Evolutionary conservation across 176 grass and related monocot species (phyloP).

Genomic region (Ensete glaucum): DNA sequence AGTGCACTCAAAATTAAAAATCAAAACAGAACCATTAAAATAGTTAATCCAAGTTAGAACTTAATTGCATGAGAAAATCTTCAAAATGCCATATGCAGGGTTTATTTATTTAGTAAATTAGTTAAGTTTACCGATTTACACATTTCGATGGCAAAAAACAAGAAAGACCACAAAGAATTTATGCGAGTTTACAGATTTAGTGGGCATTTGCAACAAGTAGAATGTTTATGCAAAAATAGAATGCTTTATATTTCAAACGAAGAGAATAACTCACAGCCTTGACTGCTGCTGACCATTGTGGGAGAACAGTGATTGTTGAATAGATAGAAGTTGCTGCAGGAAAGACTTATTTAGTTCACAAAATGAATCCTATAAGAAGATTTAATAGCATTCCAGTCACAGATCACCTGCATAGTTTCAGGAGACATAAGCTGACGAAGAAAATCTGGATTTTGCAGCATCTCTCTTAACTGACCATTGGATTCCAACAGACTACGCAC

Average conservation of each 20-base stretch:
- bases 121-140: not conserved
- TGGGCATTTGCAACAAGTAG: not conserved
- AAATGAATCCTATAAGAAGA: not conserved
- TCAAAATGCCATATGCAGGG: not conserved
- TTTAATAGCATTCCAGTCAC: not conserved
- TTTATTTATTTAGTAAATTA: not conserved
- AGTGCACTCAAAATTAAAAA: not conserved
- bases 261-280: slow-evolving; percentile 50
- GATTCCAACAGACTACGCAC: slow-evolving; percentile 74
- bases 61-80: not conserved
- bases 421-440: slow-evolving; percentile 84
- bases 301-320: slow-evolving; percentile 60
- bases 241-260: not conserved
- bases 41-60: not conserved
- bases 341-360: slow-evolving; percentile 7
- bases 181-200: not conserved
- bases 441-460: slow-evolving; percentile 95
- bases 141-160: no score
- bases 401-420: slow-evolving; percentile 75
- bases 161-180: no score
- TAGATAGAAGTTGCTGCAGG: slow-evolving; percentile 72
- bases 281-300: slow-evolving; percentile 58
- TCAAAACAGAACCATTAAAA: not conserved
- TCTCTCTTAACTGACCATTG: slow-evolving; percentile 75
- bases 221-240: not conserved